phyloP scores from a whole-genome alignment of 2,329 filamentous ascomycete species.

The Calonectria ilicicola region DNA sequence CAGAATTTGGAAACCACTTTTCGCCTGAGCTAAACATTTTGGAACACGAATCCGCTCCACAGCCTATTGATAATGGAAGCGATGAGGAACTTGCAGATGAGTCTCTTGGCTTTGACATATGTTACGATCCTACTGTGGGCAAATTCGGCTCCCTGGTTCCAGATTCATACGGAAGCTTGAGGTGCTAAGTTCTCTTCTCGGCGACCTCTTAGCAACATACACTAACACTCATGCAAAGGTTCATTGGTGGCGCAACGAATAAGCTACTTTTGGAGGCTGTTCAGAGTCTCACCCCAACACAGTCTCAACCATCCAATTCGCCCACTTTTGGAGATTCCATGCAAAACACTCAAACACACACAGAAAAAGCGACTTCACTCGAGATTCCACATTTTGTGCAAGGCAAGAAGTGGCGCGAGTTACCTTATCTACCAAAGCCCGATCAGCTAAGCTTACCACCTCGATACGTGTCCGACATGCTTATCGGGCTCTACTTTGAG shows the following conservation, averaged over 20 bases:
- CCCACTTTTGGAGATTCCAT: background rate
- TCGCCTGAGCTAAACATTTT: too few species aligned
- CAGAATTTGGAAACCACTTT: background rate
- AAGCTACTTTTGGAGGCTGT: slow-evolving; percentile 44
- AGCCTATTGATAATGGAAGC: background rate
- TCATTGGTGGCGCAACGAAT: slow-evolving; percentile 37
- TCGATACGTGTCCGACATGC: slow-evolving; percentile 43
- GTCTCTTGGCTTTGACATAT: background rate
- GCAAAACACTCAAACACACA: background rate
- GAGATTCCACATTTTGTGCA: slow-evolving; percentile 45
- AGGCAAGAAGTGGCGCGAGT: slow-evolving; percentile 40
- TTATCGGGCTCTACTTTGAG: slow-evolving; percentile 44
- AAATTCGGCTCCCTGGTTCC: slow-evolving; percentile 31
- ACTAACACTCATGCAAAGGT: slow-evolving; percentile 24
- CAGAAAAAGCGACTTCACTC: background rate
- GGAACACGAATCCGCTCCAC: background rate
- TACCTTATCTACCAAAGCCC: slow-evolving; percentile 42
- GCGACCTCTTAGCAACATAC: background rate
- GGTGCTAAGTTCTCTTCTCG: slow-evolving; percentile 20
- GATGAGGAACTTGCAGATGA: slow-evolving; percentile 1
- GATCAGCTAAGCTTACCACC: slow-evolving; percentile 42
- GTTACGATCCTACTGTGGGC: background rate
- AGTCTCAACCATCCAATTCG: slow-evolving; percentile 7
- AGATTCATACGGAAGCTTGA: slow-evolving; percentile 42
- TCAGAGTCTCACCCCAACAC: slow-evolving; percentile 30